Evolutionary conservation across 805 yeast species (phyloP).

Genomic region (Torulaspora microellipsoides): DNA sequence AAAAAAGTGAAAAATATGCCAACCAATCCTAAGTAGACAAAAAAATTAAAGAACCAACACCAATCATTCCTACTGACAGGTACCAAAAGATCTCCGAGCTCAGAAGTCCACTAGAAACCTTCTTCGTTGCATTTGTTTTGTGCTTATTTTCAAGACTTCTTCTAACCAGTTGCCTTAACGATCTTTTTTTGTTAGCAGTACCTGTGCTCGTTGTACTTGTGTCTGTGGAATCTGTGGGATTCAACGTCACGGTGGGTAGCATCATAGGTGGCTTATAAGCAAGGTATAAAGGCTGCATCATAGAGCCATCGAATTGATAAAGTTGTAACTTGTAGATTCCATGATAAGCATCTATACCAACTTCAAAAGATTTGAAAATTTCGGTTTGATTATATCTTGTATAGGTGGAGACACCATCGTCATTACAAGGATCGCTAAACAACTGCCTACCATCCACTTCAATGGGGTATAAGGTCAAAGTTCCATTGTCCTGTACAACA

Average conservation of each 20-base stretch:
- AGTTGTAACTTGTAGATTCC: slow-evolving; percentile 76
- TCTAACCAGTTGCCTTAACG: slow-evolving; percentile 46
- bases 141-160: slow-evolving; percentile 76
- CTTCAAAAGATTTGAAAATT: slow-evolving; percentile 51
- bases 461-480: slow-evolving; percentile 66
- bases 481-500: slow-evolving; percentile 56
- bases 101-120: slow-evolving; percentile 12
- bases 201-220: slow-evolving; percentile 30
- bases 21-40: slow-evolving; percentile 10
- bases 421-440: slow-evolving; percentile 81
- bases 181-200: slow-evolving; percentile 34
- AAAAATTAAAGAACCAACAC: slow-evolving; percentile 29
- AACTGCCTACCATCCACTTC: slow-evolving; percentile 90
- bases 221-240: slow-evolving; percentile 54
- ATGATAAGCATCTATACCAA: slow-evolving; percentile 69
- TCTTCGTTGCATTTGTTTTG: slow-evolving; percentile 63
- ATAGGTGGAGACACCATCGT: slow-evolving; percentile 55
- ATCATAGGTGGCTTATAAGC: slow-evolving; percentile 93
- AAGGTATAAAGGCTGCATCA: slow-evolving; percentile 81
- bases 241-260: slow-evolving; percentile 89
- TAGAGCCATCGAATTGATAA: slow-evolving; percentile 72
- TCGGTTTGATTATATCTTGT: slow-evolving; percentile 68
- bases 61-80: slow-evolving; percentile 23
- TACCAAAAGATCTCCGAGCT: slow-evolving; percentile 26
- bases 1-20: background rate